A percentile compares a stretch with the other conserved stretches of the same genome.
Evolutionary conservation across 2,329 filamentous ascomycete species (phyloP).

Genomic region (Apiospora saccharicola): DNA sequence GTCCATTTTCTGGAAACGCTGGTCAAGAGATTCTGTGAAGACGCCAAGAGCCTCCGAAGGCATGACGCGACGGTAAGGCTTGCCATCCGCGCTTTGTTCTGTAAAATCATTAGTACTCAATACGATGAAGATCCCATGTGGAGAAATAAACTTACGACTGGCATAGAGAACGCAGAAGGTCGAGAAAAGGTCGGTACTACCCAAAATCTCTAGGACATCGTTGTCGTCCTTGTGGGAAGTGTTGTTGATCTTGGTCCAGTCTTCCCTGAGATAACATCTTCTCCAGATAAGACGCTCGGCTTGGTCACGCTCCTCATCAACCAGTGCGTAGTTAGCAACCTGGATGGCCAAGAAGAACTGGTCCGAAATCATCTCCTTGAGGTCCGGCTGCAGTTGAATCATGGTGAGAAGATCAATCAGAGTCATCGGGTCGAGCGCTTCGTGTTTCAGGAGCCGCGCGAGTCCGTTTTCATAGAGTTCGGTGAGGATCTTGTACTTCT

Average conservation of each 20-base stretch:
- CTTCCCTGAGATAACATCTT: constrained; percentile 81
- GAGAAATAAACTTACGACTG: constrained; percentile 61
- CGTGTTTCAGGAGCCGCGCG: constrained; percentile 72
- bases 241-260: constrained; percentile 83
- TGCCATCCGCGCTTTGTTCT: constrained; percentile 50
- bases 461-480: constrained; percentile 77
- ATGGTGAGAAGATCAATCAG: constrained; percentile 83
- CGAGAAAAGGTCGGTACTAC: constrained; percentile 71
- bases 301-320: constrained; percentile 64
- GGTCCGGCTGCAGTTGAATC: constrained; percentile 56
- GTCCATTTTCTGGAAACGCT: constrained; percentile 66
- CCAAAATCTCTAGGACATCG: constrained; percentile 68
- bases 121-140: constrained; percentile 29
- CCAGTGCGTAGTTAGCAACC: constrained; percentile 62
- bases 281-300: constrained; percentile 80
- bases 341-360: constrained; percentile 81
- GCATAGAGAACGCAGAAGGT: constrained; percentile 71
- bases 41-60: constrained; percentile 66
- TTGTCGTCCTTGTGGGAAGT: constrained; percentile 77
- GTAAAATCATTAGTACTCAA: constrained; percentile 36
- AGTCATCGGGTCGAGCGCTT: constrained; percentile 70
- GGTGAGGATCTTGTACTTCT: constrained; percentile 72
- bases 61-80: constrained; percentile 53
- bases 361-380: constrained; percentile 62
- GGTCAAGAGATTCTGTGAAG: constrained; percentile 67